A percentile compares a stretch with the other conserved stretches of the same genome.
phyloP scores from a whole-genome alignment of 495 filamentous ascomycete genomes.

The Penicillium dipodomyicola region DNA sequence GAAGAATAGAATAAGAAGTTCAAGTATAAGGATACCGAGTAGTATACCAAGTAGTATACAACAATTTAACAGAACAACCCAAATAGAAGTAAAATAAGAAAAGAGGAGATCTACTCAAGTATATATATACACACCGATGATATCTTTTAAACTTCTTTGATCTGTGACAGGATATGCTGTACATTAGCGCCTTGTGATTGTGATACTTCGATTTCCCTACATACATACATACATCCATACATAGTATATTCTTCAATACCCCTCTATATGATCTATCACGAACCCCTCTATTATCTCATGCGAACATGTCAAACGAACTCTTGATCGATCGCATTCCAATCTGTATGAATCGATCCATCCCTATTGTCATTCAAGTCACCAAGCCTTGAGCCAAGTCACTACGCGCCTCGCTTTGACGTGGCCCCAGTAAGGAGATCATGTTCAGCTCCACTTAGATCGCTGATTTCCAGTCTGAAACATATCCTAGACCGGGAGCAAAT shows the following conservation, averaged over 20 bases:
- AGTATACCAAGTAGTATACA: neutral
- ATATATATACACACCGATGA: neutral
- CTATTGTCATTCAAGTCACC: neutral
- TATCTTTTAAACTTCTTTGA: neutral
- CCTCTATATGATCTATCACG: slow-evolving; percentile 1
- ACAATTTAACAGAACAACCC: neutral
- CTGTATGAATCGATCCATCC: neutral
- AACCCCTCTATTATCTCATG: slow-evolving; percentile 3
- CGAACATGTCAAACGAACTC: slow-evolving; percentile 2
- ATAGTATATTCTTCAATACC: neutral
- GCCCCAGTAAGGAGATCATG: neutral
- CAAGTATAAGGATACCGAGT: neutral
- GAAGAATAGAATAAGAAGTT: no score
- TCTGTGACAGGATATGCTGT: slow-evolving; percentile 13
- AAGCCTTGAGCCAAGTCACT: neutral
- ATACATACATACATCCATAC: no score
- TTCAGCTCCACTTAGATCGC: slow-evolving; percentile 3
- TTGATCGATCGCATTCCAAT: neutral
- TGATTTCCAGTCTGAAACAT: neutral
- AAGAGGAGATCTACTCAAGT: neutral
- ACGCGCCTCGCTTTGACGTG: slow-evolving; percentile 8
- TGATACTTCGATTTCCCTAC: slow-evolving; percentile 23
- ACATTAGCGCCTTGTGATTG: slow-evolving; percentile 18
- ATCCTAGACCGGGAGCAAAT: no score
- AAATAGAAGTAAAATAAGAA: no score